Evolutionary conservation across 495 filamentous ascomycete genomes (phyloP), one percentile per base, ranked within the genome.

Genomic region (Podospora pseudocomata): DNA sequence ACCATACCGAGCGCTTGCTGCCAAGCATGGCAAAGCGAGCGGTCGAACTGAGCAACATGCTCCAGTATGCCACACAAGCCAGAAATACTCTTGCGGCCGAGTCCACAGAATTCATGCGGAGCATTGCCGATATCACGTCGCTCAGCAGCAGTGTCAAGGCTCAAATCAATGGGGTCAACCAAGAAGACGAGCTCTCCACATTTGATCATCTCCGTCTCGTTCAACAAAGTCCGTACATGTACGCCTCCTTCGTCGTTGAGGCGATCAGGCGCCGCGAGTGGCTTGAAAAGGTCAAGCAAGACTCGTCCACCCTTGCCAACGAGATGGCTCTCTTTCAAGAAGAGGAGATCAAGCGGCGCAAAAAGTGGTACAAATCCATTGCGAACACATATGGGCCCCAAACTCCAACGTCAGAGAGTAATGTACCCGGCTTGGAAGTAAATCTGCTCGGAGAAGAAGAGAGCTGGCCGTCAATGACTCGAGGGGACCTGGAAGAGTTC

Each of bases 301-400:
- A 97, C 70, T 93, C 93, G 2, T 86, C 91, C 18, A 90, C 89
- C 2, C 79, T 98, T 34, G 91, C 92, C 6, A 94, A 98, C 75
- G 95, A 97, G 71, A 91, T 97, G 84, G 92, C 92, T 18, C 79
- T 90, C 26, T 90, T 94, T 70, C 90, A 91, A 74, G 94, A 97
- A 65, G 94, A 97, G 76, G 96, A 99, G 74, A 84, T 90, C 73
- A 90, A 92, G 70, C 87, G 95, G 32, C 84, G 95, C 55, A 92
- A 91, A 74, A 95, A 91, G 71, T 99, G 96, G 96, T 80, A 92
- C 68, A 95, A 94, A 71, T 89, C 82, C 58, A 90, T 93, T 70
- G 92, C 88, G 0, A 86, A 87, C 63, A 76, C 79, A 0, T 84
- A 83, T 63, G 80, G 79, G 5, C 80, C 81, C 6, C 73, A 78